These are phyloP conservation scores for Tricholoma furcatifolium DNA, from an alignment of 768 basidiomycete genomes.

Conservation along the genomic window DNA sequence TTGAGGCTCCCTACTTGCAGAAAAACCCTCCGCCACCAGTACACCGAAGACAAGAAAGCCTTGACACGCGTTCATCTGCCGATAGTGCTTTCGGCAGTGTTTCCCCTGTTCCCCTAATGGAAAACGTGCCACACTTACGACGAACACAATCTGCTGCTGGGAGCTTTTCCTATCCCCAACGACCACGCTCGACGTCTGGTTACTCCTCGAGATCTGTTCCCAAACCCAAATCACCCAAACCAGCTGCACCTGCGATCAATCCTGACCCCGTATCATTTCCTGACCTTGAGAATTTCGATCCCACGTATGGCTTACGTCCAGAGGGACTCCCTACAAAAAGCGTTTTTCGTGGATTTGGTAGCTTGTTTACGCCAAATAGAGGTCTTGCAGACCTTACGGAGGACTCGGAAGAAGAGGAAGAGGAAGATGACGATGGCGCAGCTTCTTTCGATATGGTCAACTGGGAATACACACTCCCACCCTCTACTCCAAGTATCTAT, in stretches of 20 bases:
- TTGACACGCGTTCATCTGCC: constrained; percentile 43
- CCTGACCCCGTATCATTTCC: constrained; percentile 30
- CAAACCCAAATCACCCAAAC: constrained; percentile 18
- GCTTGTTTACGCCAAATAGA: constrained; percentile 64
- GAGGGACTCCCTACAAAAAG: constrained; percentile 87
- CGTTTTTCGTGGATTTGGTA: constrained; percentile 75
- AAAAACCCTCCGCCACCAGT: constrained; percentile 44
- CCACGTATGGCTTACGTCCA: constrained; percentile 92
- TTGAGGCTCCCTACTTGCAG: constrained; percentile 84
- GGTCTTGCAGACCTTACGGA: constrained; percentile 82
- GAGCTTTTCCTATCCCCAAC: constrained; percentile 17
- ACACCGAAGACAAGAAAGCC: constrained; percentile 23
- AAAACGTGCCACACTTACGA: constrained; percentile 2
- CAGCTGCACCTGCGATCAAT: constrained; percentile 21
- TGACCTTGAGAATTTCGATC: constrained; percentile 85
- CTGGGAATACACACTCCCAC: constrained; percentile 63
- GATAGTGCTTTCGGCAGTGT: constrained; percentile 30
- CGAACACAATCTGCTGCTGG: constrained; percentile 12
- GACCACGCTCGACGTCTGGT: constrained; percentile 43
- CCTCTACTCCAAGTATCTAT: constrained; percentile 42
- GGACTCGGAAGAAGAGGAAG: constrained; percentile 49
- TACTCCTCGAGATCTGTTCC: constrained; percentile 25
- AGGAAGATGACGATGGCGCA: constrained; percentile 33
- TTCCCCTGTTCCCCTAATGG: constrained; percentile 13
- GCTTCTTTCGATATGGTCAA: constrained; percentile 63